Conservation (phyloP, 352 stramenopile genomes). For the Phytopythium montanum region DNA sequence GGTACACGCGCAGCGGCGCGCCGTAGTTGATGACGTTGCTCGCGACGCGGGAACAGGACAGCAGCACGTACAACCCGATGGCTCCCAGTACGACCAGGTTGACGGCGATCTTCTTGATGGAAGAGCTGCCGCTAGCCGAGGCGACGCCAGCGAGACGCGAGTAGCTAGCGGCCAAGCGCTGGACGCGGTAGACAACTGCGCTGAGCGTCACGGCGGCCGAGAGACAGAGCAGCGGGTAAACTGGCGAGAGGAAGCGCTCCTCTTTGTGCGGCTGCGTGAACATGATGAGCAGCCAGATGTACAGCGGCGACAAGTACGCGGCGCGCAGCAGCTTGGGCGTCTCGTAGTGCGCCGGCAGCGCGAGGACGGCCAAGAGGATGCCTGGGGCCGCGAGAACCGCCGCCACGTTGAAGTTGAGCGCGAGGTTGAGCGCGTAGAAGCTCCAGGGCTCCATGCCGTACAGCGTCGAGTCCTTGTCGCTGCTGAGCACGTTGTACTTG, state of each 20-base stretch:
- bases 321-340: constrained; percentile 26
- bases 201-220: constrained; percentile 73
- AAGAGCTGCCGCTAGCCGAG: not conserved
- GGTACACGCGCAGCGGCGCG: constrained; percentile 66
- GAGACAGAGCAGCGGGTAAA: constrained; percentile 92
- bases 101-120: constrained; percentile 12
- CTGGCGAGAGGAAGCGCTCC: constrained; percentile 96
- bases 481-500: constrained; percentile 93
- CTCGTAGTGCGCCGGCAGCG: constrained; percentile 32
- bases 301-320: constrained; percentile 60
- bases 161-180: constrained; percentile 17
- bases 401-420: constrained; percentile 95
- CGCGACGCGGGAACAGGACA: constrained; percentile 53
- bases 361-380: constrained; percentile 13
- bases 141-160: not conserved
- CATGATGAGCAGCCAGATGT: constrained; percentile 93
- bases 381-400: constrained; percentile 62
- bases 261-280: constrained; percentile 97
- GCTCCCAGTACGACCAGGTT: constrained; percentile 34
- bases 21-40: constrained; percentile 75
- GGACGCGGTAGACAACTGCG: constrained; percentile 32
- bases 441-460: constrained; percentile 95
- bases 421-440: constrained; percentile 96
- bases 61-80: constrained; percentile 44
- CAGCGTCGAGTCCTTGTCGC: constrained; percentile 93